Evolutionary conservation across 805 yeast genomes (phyloP), one percentile per base, ranked within the genome.

Genomic region (Pichia phayaonensis): DNA sequence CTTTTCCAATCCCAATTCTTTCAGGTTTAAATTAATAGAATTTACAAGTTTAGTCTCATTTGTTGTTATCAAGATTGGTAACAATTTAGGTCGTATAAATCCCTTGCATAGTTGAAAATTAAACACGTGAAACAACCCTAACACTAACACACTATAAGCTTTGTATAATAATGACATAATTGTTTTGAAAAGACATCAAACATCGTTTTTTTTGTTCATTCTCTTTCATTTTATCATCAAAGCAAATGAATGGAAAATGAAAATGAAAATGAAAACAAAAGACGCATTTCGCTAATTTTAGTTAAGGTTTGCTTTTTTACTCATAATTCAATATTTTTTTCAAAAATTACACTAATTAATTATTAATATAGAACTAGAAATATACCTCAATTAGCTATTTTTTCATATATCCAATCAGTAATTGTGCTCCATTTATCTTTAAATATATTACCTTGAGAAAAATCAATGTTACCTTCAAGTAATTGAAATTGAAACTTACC

Each of bases 341-440:
- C n/a, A n/a, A n/a, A n/a, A n/a, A n/a, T n/a, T n/a, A n/a, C n/a
- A n/a, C n/a, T n/a, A n/a, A n/a, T n/a, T n/a, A n/a, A n/a, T n/a
- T n/a, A n/a, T n/a, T n/a, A n/a, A n/a, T n/a, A n/a, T n/a, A n/a
- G n/a, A n/a, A n/a, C n/a, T n/a, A n/a, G n/a, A n/a, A n/a, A n/a
- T n/a, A n/a, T n/a, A n/a, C n/a, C n/a, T 34, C 8, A 72, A 55
- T 86, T 86, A 26, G 83, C 85, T 15, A 83, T 84, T 57, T 78
- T 75, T 62, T 84, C 90, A 55, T 81, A 84, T 34, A 90, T 72
- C 96, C 96, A 90, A 55, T 81, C 75, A 55, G 76, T 79, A 89
- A 96, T 86, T 20, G 69, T 68, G 5, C 69, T 75, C 38, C 77
- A 67, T 31, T 83, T 76, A 16, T 54, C 56, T 56, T 80, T 79